phyloP scores from a whole-genome alignment of 768 basidiomycete genomes.

The Russula earlei region DNA sequence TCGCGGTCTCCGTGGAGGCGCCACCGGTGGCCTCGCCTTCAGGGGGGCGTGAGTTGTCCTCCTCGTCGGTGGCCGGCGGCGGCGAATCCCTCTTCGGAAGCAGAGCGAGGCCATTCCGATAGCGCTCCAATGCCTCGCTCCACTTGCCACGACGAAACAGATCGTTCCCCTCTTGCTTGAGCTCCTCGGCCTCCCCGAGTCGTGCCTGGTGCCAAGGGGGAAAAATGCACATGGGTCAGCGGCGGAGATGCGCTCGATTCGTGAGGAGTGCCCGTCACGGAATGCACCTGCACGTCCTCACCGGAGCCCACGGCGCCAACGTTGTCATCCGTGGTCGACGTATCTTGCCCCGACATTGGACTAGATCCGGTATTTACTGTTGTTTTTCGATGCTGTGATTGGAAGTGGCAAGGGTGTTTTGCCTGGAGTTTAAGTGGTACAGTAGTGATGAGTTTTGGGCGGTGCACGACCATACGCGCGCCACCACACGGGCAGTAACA shows the following conservation, averaged over 20 bases:
- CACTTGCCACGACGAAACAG: constrained; percentile 57
- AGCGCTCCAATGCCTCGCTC: constrained; percentile 61
- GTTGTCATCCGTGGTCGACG: neutral
- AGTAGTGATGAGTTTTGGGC: too few relatives aligned
- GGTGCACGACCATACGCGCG: too few relatives aligned
- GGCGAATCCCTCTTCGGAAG: constrained; percentile 42
- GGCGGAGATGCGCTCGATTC: too few relatives aligned
- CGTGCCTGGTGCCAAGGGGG: too few relatives aligned
- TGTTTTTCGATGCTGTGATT: neutral
- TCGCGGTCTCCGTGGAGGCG: constrained; percentile 16
- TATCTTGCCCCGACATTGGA: neutral
- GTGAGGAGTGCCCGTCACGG: neutral
- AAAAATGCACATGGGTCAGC: neutral
- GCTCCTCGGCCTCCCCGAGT: constrained; percentile 44
- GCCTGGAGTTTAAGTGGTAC: too few relatives aligned
- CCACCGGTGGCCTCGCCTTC: constrained; percentile 23
- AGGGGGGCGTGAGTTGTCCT: constrained; percentile 9
- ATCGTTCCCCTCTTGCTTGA: constrained; percentile 71
- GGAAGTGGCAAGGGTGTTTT: neutral
- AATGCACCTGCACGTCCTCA: constrained; percentile 1
- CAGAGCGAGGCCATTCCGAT: constrained; percentile 55
- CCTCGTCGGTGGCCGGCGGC: constrained; percentile 17
- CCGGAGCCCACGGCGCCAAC: neutral
- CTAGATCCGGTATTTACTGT: neutral
- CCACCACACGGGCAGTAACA: too few relatives aligned